phyloP scores from a whole-genome alignment of 2,329 filamentous ascomycete genomes.

The Sclerotinia subarctica region DNA sequence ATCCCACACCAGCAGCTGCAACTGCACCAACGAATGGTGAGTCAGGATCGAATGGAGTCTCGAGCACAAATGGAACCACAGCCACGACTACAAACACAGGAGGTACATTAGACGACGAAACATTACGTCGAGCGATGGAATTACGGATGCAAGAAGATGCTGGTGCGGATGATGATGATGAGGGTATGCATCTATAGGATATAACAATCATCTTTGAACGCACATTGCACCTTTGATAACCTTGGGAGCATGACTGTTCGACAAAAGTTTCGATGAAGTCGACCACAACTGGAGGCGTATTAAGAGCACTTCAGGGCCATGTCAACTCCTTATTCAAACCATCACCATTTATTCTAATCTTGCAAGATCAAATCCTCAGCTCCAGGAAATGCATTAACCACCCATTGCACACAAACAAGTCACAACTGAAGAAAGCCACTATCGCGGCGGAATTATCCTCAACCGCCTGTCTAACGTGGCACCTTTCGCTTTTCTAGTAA shows the following conservation, averaged over 20 bases:
- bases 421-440: background rate
- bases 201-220: background rate
- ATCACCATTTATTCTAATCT: background rate
- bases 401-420: background rate
- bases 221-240: background rate
- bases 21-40: constrained; percentile 1
- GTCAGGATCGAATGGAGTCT: constrained; percentile 16
- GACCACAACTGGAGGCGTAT: background rate
- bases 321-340: background rate
- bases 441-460: background rate
- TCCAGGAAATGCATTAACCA: background rate
- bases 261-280: background rate
- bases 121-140: constrained; percentile 55
- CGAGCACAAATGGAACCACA: constrained; percentile 17
- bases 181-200: constrained; percentile 59
- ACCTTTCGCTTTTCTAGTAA: no score
- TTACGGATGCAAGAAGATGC: constrained; percentile 49
- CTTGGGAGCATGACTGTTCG: background rate
- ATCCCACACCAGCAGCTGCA: constrained; percentile 32
- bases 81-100: constrained; percentile 34
- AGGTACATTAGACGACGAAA: constrained; percentile 55
- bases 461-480: no score
- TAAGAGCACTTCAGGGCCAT: background rate
- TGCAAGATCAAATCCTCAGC: background rate
- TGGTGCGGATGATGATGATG: constrained; percentile 47